Base-by-base conservation (phyloP, 805 yeast genomes). In the Candida rishiriensis region DNA sequence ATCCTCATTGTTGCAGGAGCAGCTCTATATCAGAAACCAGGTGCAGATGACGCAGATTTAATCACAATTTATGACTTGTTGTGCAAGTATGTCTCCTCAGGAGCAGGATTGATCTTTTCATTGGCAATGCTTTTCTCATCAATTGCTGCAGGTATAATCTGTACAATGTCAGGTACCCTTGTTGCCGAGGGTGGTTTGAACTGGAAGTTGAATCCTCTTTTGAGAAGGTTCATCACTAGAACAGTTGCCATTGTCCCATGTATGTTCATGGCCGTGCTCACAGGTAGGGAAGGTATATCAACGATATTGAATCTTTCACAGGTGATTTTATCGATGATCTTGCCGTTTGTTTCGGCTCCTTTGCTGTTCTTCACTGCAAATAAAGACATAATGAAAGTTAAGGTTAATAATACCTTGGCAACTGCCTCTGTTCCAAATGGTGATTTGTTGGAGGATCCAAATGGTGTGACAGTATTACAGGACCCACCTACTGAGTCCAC, bases 101-200 rank as follows among this genome's bases (percentile, higher is more conserved):
- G 78, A 9, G 95, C 88, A 0, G 97, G 97, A 26, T 80, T 88
- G 1, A 64, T 88, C 0, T 90, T 90, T 66, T 88, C 88, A 75
- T 61, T 88, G 42, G 97, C 97, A 0, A 70, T 90, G 54, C 68
- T 90, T 34, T 77, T 86, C 46, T 83, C 93, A 46, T 97, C 97
- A 6, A 89, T 86, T 57, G 83, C 90, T 38, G 96, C 97, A 0
- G 96, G 97, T 39, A 80, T 90, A 36, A 90, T 89, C 2, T 89
- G 97, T 61, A 90, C 97, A 0, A 84, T 90, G 68, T 88, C 95
- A 0, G 97, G 97, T 10, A 95, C 90, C 64, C 81, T 90, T 54
- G 96, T 90, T 2, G 78, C 88, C 53, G 97, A 90, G 61, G 97
- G 97, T 1, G 91, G 87, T 57, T 69, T 90, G 34, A 76, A 81